Percentiles rank a stretch among this genome's conserved stretches.
phyloP scores from a whole-genome alignment of 805 yeast species.

The Kodamaea leandrae region DNA sequence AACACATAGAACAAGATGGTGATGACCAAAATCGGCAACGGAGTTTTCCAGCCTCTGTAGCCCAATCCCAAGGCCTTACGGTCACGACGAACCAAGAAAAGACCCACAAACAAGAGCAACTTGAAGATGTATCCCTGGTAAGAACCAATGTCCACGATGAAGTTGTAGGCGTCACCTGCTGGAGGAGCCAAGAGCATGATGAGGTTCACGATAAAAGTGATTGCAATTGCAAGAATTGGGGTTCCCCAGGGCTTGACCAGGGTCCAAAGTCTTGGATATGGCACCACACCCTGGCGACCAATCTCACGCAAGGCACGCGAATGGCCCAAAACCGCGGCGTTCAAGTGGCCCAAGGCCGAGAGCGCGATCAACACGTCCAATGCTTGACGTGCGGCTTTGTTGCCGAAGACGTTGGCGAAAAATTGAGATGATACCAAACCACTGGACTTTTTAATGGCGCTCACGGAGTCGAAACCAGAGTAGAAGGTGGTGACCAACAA shows the following conservation, averaged over 20 bases:
- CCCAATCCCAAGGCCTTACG: slow-evolving; percentile 33
- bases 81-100: slow-evolving; percentile 25
- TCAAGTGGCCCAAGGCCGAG: slow-evolving; percentile 31
- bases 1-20: slow-evolving; percentile 32
- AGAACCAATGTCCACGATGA: slow-evolving; percentile 31
- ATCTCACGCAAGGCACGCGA: slow-evolving; percentile 32
- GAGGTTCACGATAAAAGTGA: slow-evolving; percentile 25
- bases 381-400: slow-evolving; percentile 22
- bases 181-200: slow-evolving; percentile 32
- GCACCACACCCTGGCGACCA: slow-evolving; percentile 34
- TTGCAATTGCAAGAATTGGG: slow-evolving; percentile 25
- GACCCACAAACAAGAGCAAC: slow-evolving; percentile 25
- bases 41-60: slow-evolving; percentile 30
- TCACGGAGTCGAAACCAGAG: slow-evolving; percentile 22
- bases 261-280: slow-evolving; percentile 28
- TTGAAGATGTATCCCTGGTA: slow-evolving; percentile 30
- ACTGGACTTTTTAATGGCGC: slow-evolving; percentile 28
- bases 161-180: slow-evolving; percentile 35
- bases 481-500: slow-evolving; percentile 33
- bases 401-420: slow-evolving; percentile 31
- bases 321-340: slow-evolving; percentile 28
- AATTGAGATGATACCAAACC: slow-evolving; percentile 28
- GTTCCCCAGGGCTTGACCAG: slow-evolving; percentile 32
- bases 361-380: slow-evolving; percentile 28
- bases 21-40: slow-evolving; percentile 31